Evolutionary conservation across 1,284 basidiomycete genomes (phyloP).

Genomic region (Tetrapyrgos nigripes): DNA sequence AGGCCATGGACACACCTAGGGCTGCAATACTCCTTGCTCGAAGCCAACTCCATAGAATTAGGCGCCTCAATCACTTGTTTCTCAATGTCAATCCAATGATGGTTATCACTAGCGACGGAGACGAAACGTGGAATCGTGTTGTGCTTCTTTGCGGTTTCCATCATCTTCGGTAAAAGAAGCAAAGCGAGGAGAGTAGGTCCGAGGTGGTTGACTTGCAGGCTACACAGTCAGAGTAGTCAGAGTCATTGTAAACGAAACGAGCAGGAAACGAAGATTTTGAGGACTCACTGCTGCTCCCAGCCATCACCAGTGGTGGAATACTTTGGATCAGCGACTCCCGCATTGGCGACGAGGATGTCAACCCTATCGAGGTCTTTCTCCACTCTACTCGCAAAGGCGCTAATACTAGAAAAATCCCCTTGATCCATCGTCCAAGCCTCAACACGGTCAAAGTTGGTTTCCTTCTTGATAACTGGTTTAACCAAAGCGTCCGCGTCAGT

Average conservation of each 20-base stretch:
- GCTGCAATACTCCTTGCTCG: constrained; percentile 34
- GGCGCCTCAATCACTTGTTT: constrained; percentile 30
- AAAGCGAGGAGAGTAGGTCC: constrained; percentile 44
- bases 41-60: constrained; percentile 37
- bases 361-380: constrained; percentile 41
- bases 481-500: neutral
- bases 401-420: constrained; percentile 42
- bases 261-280: neutral
- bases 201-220: constrained; percentile 51
- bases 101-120: constrained; percentile 45
- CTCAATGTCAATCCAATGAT: constrained; percentile 33
- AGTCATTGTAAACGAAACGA: neutral
- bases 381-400: constrained; percentile 41
- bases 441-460: constrained; percentile 35
- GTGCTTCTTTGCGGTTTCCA: constrained; percentile 38
- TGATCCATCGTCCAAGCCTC: constrained; percentile 48
- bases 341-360: constrained; percentile 49
- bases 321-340: constrained; percentile 28
- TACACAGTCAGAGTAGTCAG: constrained; percentile 29
- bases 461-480: constrained; percentile 34
- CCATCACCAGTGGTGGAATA: constrained; percentile 40
- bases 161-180: constrained; percentile 47
- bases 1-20: neutral
- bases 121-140: constrained; percentile 40
- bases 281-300: constrained; percentile 44